Base-by-base conservation (phyloP, 345 rosid genomes). In the Cardiospermum halicacabum region DNA sequence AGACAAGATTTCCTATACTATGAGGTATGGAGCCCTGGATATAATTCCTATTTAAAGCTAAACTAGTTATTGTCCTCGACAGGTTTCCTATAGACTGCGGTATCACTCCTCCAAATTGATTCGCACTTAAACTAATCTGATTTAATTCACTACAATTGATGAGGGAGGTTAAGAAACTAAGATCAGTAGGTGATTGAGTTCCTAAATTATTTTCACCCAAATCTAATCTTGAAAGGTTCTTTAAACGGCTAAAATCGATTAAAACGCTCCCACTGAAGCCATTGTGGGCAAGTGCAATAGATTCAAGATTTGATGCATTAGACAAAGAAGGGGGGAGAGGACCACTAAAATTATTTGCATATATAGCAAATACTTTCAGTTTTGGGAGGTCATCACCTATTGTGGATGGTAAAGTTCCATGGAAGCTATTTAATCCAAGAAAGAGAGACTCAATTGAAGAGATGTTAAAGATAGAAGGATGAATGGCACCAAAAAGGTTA, bases 1-100 rank as follows among this genome's bases (percentile, higher is more conserved):
- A 70, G 13, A 66, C 53, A 3, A 77, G 77, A 54, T 77, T 73
- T 7, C 53, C 67, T 3, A 77, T 51, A 10, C 36, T 60, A 0
- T 9, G 15, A 3, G 76, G 71, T 3, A 65, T 64, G 43, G 1
- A 1, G n/a, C 72, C 65, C 0, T 18, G 15, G 15, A 72, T 31
- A 9, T 43, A 7, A 53, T 72, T 69, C 1, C 2, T 0, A 0
- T 31, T 50, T 0, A 58, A 0, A 0, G 0, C 0, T 1, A 73
- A 2, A 0, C 0, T 0, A 0, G 0, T 7, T 2, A 59, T 11
- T 22, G 18, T 28, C 3, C 16, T 25, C 0, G 72, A 70, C 11
- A 73, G 37, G 55, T 73, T 77, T 43, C 31, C 43, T 3, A 73
- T 4, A 4, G 24, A 13, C 0, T 19, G 7, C 0, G 74, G 67